Percentiles rank a stretch among this genome's conserved stretches.
phyloP scores from a whole-genome alignment of 2,329 filamentous ascomycete species.

The Pseudopithomyces maydicus region DNA sequence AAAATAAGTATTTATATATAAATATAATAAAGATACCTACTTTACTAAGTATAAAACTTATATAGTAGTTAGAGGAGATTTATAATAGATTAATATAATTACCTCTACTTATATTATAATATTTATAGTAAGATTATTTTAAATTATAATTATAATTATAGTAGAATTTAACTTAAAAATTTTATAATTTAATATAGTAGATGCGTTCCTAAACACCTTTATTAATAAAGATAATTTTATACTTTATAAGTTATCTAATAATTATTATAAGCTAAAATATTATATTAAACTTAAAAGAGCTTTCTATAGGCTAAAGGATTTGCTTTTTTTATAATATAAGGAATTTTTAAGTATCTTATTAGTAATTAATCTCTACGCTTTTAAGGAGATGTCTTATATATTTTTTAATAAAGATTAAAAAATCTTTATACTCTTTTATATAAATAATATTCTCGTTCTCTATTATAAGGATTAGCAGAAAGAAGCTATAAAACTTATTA shows the following conservation, averaged over 20 bases:
- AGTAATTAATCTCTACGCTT: background rate
- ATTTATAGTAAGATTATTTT: background rate
- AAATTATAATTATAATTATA: background rate
- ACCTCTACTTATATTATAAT: background rate
- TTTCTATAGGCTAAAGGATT: background rate
- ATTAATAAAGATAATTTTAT: background rate
- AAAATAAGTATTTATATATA: background rate
- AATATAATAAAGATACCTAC: background rate
- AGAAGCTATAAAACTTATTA: background rate
- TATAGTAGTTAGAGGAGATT: background rate
- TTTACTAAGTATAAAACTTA: background rate
- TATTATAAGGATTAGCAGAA: background rate
- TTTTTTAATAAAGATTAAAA: background rate
- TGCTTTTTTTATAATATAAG: background rate
- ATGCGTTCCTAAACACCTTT: background rate
- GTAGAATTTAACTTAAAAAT: background rate
- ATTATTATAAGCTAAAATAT: background rate
- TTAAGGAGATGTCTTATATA: background rate
- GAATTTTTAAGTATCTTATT: background rate
- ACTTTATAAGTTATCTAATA: background rate
- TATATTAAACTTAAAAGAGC: background rate
- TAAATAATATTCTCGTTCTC: background rate
- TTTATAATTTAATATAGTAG: background rate
- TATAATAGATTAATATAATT: background rate
- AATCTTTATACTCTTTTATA: background rate